Evolutionary conservation across 345 rosid species (phyloP).

Genomic region (Isatis tinctoria): DNA sequence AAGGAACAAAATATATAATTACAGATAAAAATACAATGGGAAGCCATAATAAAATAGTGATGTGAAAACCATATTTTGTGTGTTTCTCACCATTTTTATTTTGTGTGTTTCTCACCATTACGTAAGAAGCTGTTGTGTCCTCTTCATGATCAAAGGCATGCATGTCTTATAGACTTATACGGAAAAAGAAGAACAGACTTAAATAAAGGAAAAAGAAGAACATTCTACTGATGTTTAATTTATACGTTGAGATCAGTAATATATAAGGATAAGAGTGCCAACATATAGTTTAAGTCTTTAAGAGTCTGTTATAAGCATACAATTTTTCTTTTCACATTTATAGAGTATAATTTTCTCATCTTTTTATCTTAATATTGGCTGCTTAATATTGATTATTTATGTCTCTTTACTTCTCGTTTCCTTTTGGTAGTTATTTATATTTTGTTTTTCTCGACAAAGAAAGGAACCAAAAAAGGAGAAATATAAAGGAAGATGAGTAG

Average conservation of each 20-base stretch:
- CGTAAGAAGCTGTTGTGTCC: conserved; percentile 29
- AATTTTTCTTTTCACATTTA: too few species aligned
- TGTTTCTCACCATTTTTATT: neutral
- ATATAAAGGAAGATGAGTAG: neutral
- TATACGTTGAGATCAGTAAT: neutral
- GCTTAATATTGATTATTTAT: too few species aligned
- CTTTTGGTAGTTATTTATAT: neutral
- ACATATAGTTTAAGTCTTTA: neutral
- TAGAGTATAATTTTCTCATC: too few species aligned
- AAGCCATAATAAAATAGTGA: neutral
- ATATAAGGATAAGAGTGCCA: neutral
- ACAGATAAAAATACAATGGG: neutral
- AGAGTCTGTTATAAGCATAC: neutral
- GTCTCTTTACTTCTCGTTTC: neutral
- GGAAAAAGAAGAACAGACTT: neutral
- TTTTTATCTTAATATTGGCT: too few species aligned
- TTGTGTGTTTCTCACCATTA: neutral
- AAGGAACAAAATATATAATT: neutral
- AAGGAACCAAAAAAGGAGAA: conserved; percentile 1
- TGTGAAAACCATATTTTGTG: neutral
- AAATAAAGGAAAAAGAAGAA: conserved; percentile 8
- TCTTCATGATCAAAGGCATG: conserved; percentile 27
- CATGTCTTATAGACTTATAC: conserved; percentile 8
- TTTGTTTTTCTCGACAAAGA: neutral
- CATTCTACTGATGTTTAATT: neutral